Percentiles rank a stretch among this genome's conserved stretches.
These are phyloP conservation scores for Oenanthe sinensis DNA, from an alignment of 129 eudicot genomes.

Conservation along the genomic window DNA sequence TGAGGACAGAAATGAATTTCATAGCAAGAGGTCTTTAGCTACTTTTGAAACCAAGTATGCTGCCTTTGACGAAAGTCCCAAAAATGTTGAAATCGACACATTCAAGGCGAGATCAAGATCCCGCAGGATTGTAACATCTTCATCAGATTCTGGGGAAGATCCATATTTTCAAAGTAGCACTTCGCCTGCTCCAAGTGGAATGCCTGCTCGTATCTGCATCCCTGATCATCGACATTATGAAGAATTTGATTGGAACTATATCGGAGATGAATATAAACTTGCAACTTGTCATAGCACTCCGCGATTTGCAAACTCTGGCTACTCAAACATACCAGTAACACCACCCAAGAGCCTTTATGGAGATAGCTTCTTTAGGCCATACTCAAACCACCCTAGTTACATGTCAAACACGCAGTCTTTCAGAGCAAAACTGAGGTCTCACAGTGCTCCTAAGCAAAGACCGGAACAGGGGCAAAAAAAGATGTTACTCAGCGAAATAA, in stretches of 20 bases:
- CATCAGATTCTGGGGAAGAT: conserved; percentile 58
- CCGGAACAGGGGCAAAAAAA: conserved; percentile 58
- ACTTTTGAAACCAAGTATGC: conserved; percentile 34
- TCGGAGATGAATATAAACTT: conserved; percentile 37
- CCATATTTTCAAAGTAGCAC: conserved; percentile 31
- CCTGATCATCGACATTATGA: conserved; percentile 44
- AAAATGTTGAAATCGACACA: conserved; percentile 84
- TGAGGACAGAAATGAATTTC: conserved; percentile 59
- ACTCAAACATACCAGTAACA: conserved; percentile 46
- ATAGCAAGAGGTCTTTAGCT: conserved; percentile 59
- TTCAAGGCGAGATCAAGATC: conserved; percentile 65
- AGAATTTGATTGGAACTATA: conserved; percentile 60
- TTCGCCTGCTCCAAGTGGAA: conserved; percentile 45
- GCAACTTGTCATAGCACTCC: conserved; percentile 80
- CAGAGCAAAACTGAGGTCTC: conserved; percentile 73
- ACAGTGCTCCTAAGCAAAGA: conserved; percentile 91
- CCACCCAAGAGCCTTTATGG: conserved; percentile 83
- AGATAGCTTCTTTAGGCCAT: conserved; percentile 59
- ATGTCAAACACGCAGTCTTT: conserved; percentile 86
- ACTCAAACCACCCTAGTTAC: conserved; percentile 61
- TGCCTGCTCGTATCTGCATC: conserved; percentile 48
- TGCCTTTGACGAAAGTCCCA: conserved; percentile 70
- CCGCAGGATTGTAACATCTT: conserved; percentile 42
- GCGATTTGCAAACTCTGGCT: conserved; percentile 37
- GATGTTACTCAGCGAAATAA: conserved; percentile 55